Conservation (phyloP, 2,329 filamentous ascomycete species). For the Verruconis gallopava region DNA sequence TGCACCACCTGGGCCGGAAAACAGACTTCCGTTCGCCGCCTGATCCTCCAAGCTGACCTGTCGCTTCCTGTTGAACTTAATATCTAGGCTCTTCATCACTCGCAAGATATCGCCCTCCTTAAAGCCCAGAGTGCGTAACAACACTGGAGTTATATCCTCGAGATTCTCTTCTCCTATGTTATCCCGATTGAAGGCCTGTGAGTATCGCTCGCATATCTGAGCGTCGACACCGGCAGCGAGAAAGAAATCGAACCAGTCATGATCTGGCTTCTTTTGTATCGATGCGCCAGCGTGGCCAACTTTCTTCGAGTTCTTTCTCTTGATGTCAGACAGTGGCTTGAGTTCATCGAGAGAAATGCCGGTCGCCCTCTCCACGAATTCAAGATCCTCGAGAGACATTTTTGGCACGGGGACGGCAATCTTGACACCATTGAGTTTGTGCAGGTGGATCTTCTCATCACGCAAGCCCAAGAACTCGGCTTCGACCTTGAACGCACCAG, state of each 20-base stretch:
- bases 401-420: conserved; percentile 92
- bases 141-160: conserved; percentile 72
- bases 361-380: conserved; percentile 84
- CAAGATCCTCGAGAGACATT: conserved; percentile 90
- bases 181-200: conserved; percentile 76
- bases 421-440: conserved; percentile 96
- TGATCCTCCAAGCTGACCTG: conserved; percentile 43
- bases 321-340: conserved; percentile 79
- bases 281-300: conserved; percentile 43
- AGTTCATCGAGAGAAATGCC: conserved; percentile 82
- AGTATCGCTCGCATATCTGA: conserved; percentile 87
- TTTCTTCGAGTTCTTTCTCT: conserved; percentile 29
- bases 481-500: conserved; percentile 92
- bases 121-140: conserved; percentile 77
- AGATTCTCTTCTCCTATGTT: conserved; percentile 93
- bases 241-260: conserved; percentile 99
- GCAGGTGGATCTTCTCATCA: conserved; percentile 92
- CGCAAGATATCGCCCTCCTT: conserved; percentile 95
- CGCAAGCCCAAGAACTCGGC: conserved; percentile 90
- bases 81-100: conserved; percentile 79
- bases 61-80: conserved; percentile 56
- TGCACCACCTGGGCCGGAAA: conserved; percentile 83
- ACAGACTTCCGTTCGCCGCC: conserved; percentile 51
- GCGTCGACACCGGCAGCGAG: conserved; percentile 81
- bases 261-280: conserved; percentile 58